A percentile compares a stretch with the other conserved stretches of the same genome.
Conservation (phyloP, 176 grass and related monocot species). For the Paspalum vaginatum region DNA sequence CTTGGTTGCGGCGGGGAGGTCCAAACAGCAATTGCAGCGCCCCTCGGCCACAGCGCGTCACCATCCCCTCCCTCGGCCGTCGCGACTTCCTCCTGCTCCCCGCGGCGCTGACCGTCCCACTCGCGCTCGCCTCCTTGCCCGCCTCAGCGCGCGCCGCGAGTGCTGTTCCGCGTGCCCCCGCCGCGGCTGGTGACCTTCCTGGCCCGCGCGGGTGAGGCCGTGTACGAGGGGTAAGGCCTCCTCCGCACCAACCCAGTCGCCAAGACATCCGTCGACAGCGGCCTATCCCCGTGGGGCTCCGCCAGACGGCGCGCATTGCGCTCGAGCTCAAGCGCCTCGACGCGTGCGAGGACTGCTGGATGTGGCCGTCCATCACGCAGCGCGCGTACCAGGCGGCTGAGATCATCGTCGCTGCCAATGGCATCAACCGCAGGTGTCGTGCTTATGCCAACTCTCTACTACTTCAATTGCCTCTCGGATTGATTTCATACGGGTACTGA, state of each 20-base stretch:
- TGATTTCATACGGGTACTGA: not conserved
- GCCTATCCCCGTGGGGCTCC: conserved; percentile 75
- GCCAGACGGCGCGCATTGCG: conserved; percentile 70
- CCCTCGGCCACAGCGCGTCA: not conserved
- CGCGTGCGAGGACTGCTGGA: conserved; percentile 95
- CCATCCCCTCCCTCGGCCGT: conserved; percentile 21
- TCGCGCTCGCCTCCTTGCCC: conserved; percentile 30
- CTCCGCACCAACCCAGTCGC: conserved; percentile 82
- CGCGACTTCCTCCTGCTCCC: conserved; percentile 60
- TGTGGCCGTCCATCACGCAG: conserved; percentile 96
- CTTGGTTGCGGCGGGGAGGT: too few relatives aligned
- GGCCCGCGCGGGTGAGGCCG: conserved; percentile 81
- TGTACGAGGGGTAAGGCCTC: conserved; percentile 74
- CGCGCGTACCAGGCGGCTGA: conserved; percentile 88
- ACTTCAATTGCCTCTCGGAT: not conserved
- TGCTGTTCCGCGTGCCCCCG: conserved; percentile 92
- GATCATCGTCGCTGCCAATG: conserved; percentile 82
- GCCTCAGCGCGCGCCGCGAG: conserved; percentile 68
- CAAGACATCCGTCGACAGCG: conserved; percentile 92
- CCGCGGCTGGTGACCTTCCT: conserved; percentile 75
- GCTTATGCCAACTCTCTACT: not conserved
- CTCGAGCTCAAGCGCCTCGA: conserved; percentile 78
- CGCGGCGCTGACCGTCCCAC: conserved; percentile 37
- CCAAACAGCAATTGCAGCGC: too few relatives aligned
- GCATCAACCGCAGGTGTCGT: conserved; percentile 63